Percentiles rank a stretch among this genome's conserved stretches.
phyloP scores from a whole-genome alignment of 805 yeast genomes.

The Candida morakotiae region DNA sequence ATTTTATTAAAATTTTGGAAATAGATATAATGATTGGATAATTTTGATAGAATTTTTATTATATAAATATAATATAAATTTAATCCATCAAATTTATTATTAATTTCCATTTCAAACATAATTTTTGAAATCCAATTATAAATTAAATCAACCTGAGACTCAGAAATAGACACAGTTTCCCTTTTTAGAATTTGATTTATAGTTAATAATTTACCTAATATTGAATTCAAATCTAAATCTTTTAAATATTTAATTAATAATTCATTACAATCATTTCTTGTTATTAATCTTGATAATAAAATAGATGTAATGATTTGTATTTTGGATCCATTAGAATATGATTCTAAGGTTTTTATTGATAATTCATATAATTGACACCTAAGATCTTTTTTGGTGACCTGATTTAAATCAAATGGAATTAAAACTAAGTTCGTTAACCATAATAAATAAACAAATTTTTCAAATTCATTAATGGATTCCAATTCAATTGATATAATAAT shows the following conservation, averaged over 20 bases:
- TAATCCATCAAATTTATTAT: constrained; percentile 6
- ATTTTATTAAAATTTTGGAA: constrained; percentile 31
- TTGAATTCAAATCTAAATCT: constrained; percentile 6
- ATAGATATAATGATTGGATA: constrained; percentile 23
- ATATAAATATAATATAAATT: constrained; percentile 22
- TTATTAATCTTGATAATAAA: constrained; percentile 49
- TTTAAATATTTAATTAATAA: constrained; percentile 18
- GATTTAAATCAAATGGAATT: constrained; percentile 65
- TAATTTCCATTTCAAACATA: constrained; percentile 15
- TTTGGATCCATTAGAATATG: constrained; percentile 45
- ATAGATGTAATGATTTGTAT: constrained; percentile 52
- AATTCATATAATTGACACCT: constrained; percentile 31
- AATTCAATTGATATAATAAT: constrained; percentile 16
- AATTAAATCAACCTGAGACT: constrained; percentile 10
- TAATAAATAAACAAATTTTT: constrained; percentile 43
- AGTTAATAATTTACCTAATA: constrained; percentile 38
- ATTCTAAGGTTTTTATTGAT: constrained; percentile 26
- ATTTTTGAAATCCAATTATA: constrained; percentile 13
- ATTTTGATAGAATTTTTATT: constrained; percentile 33
- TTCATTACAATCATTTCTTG: constrained; percentile 43
- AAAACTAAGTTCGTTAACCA: constrained; percentile 72
- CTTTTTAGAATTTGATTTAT: constrained; percentile 35
- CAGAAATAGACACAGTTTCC: background rate
- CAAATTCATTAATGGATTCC: constrained; percentile 16
- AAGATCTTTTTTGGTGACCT: constrained; percentile 16